A percentile compares a stretch with the other conserved stretches of the same genome.
phyloP scores from a whole-genome alignment of 2,329 filamentous ascomycete genomes.

The Macrophomina tecta region DNA sequence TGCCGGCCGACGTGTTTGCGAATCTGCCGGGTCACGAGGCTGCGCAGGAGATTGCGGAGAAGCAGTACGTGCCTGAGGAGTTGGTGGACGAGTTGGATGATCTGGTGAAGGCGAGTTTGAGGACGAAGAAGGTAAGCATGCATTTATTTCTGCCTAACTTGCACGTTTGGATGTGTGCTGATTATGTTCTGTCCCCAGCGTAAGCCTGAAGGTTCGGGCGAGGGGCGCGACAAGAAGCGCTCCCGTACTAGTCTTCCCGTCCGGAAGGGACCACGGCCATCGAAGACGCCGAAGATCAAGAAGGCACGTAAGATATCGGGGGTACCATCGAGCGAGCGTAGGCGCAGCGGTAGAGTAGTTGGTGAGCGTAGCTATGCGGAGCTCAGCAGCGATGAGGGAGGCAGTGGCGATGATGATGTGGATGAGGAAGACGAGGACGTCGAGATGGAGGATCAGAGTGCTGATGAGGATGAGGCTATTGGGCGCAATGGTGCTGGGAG shows the following conservation, averaged over 20 bases:
- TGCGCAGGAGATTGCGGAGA: slow-evolving; percentile 85
- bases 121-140: slow-evolving; percentile 58
- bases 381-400: slow-evolving; percentile 42
- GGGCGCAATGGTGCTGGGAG: not conserved
- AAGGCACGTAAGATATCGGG: slow-evolving; percentile 35
- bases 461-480: slow-evolving; percentile 24
- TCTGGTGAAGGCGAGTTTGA: slow-evolving; percentile 72
- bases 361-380: slow-evolving; percentile 54
- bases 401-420: slow-evolving; percentile 34
- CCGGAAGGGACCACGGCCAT: slow-evolving; percentile 39
- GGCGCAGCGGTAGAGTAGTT: slow-evolving; percentile 50
- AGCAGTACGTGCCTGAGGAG: slow-evolving; percentile 80
- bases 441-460: slow-evolving; percentile 35
- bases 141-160: slow-evolving; percentile 31
- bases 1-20: slow-evolving; percentile 80
- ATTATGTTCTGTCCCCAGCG: slow-evolving; percentile 30
- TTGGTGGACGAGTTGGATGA: slow-evolving; percentile 77
- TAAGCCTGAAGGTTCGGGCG: slow-evolving; percentile 33
- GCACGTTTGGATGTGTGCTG: slow-evolving; percentile 35
- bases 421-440: slow-evolving; percentile 36
- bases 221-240: slow-evolving; percentile 43
- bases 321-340: slow-evolving; percentile 47
- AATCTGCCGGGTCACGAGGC: slow-evolving; percentile 76
- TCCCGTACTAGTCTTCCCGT: slow-evolving; percentile 40
- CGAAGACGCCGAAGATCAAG: slow-evolving; percentile 48